Evolutionary conservation across 2,329 filamentous ascomycete genomes (phyloP).

Genomic region (Aspergillus versicolor): DNA sequence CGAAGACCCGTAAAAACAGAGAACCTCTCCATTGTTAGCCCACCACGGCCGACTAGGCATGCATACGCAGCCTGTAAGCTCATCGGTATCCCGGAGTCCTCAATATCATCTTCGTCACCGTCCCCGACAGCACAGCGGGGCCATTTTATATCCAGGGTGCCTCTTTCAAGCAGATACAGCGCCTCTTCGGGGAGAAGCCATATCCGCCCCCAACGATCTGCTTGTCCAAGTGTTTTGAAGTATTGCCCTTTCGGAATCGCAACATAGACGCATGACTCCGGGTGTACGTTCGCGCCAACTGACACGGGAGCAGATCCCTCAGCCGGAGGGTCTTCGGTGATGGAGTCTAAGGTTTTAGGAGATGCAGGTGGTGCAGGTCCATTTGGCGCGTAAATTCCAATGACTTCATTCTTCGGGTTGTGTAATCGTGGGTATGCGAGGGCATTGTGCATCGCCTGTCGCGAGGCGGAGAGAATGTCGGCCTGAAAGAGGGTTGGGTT

Average conservation of each 20-base stretch:
- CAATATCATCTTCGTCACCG: conserved; percentile 40
- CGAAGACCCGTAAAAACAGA: conserved; percentile 85
- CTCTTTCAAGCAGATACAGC: conserved; percentile 83
- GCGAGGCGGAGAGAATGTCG: conserved; percentile 73
- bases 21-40: conserved; percentile 72
- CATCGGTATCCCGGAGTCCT: conserved; percentile 72
- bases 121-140: conserved; percentile 48
- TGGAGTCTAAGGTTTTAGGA: conserved; percentile 15
- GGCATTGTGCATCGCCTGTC: conserved; percentile 85
- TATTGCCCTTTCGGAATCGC: conserved; percentile 70
- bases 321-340: conserved; percentile 9
- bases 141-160: conserved; percentile 85
- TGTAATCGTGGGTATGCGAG: conserved; percentile 76
- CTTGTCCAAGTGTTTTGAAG: conserved; percentile 74
- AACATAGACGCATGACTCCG: conserved; percentile 58
- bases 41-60: conserved; percentile 69
- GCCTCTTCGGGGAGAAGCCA: conserved; percentile 93
- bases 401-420: conserved; percentile 61
- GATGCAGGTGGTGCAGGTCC: conserved; percentile 30
- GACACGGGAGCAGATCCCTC: conserved; percentile 12
- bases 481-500: conserved; percentile 84
- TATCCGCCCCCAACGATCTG: conserved; percentile 62
- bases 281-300: conserved; percentile 22
- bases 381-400: conserved; percentile 73
- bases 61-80: conserved; percentile 90